phyloP scores from a whole-genome alignment of 1,284 basidiomycete genomes.

The Chalciporus sp. region DNA sequence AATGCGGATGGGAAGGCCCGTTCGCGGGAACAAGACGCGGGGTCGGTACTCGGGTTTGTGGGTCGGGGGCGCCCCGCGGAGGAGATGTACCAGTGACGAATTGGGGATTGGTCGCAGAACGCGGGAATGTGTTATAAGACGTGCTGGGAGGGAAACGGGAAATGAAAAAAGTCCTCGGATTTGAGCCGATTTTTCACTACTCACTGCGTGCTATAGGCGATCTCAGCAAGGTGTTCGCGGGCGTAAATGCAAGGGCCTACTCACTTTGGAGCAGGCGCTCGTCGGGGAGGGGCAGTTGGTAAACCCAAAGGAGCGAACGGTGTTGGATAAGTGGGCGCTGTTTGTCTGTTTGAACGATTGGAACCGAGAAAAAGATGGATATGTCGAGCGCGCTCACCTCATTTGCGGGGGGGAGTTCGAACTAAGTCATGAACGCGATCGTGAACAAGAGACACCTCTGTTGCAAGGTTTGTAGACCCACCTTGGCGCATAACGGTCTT shows the following conservation, averaged over 20 bases:
- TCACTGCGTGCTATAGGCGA: slow-evolving; percentile 23
- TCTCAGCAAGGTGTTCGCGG: slow-evolving; percentile 8
- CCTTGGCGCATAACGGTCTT: slow-evolving; percentile 14
- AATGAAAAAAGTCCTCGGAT: slow-evolving; percentile 16
- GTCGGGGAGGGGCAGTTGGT: slow-evolving; percentile 16
- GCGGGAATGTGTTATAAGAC: slow-evolving; percentile 34
- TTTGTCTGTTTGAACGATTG: slow-evolving; percentile 14
- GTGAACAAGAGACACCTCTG: slow-evolving; percentile 1
- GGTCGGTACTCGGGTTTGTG: not conserved
- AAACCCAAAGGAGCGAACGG: slow-evolving; percentile 23
- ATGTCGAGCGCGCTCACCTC: slow-evolving; percentile 12
- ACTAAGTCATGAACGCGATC: slow-evolving; percentile 7
- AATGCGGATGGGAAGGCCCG: slow-evolving; percentile 8
- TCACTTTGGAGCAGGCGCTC: slow-evolving; percentile 24
- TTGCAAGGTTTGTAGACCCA: slow-evolving; percentile 13
- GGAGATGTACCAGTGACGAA: not conserved
- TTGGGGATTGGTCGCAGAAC: slow-evolving; percentile 15
- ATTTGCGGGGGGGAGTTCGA: slow-evolving; percentile 10
- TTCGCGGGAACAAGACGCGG: slow-evolving; percentile 3
- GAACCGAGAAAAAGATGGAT: not conserved
- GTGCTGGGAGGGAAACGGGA: slow-evolving; percentile 15
- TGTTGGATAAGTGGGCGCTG: slow-evolving; percentile 13
- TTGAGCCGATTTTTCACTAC: slow-evolving; percentile 17
- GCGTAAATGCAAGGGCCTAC: not conserved
- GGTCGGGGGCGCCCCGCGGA: not conserved